Evolutionary conservation across 2,329 filamentous ascomycete genomes (phyloP).

Genomic region (Curvularia sp.): DNA sequence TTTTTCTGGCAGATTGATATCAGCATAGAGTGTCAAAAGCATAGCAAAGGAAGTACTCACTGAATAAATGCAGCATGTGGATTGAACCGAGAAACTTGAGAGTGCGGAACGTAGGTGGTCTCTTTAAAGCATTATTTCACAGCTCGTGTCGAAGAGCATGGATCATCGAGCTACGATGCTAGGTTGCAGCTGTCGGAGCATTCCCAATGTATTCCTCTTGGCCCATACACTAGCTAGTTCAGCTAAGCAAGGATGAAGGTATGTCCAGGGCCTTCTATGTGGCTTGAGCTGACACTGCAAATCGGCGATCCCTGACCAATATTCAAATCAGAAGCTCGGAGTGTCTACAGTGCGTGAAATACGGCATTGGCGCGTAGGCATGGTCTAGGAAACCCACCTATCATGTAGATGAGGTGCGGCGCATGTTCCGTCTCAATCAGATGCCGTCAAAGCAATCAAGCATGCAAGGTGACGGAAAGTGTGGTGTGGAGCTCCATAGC

Average conservation of each 20-base stretch:
- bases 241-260: slow-evolving; percentile 18
- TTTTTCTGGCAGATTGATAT: slow-evolving; percentile 23
- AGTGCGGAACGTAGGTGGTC: slow-evolving; percentile 6
- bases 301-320: slow-evolving; percentile 19
- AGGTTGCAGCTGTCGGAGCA: slow-evolving; percentile 3
- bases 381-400: slow-evolving; percentile 6
- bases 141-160: slow-evolving; percentile 13
- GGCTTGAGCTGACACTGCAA: slow-evolving; percentile 11
- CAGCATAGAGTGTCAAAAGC: background rate
- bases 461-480: background rate
- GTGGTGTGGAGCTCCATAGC: slow-evolving; percentile 2
- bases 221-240: slow-evolving; percentile 17
- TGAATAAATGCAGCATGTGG: slow-evolving; percentile 36
- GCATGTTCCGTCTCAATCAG: slow-evolving; percentile 6
- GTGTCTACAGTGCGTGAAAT: slow-evolving; percentile 1
- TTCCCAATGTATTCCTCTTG: slow-evolving; percentile 3
- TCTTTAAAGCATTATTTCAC: slow-evolving; percentile 15
- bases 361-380: slow-evolving; percentile 11
- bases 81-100: slow-evolving; percentile 8
- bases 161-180: slow-evolving; percentile 17
- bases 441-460: slow-evolving; percentile 5
- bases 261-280: slow-evolving; percentile 2
- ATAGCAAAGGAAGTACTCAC: slow-evolving; percentile 11
- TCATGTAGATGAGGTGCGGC: slow-evolving; percentile 7
- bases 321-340: slow-evolving; percentile 5